These are phyloP conservation scores for Firmiana major DNA, from an alignment of 345 rosid genomes.

Conservation along the genomic window DNA sequence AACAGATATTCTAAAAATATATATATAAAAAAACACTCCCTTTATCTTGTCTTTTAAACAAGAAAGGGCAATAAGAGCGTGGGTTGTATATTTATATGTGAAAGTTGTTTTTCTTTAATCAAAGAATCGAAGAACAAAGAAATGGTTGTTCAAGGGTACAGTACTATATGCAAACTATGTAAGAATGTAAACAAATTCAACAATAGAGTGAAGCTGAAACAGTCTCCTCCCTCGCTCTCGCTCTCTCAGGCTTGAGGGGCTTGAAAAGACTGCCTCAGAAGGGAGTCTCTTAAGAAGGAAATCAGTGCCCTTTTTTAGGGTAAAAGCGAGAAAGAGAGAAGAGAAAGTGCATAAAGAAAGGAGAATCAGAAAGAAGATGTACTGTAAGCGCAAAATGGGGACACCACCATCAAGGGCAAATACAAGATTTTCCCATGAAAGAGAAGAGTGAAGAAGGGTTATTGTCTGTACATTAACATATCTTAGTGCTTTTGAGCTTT, in stretches of 20 bases:
- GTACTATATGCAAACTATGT: not conserved
- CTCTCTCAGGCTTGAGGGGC: conserved; percentile 23
- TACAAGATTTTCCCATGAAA: conserved; percentile 13
- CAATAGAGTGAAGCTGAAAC: conserved; percentile 6
- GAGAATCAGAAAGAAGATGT: not conserved
- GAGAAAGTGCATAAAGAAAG: not conserved
- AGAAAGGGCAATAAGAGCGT: not conserved
- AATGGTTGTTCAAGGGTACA: conserved; percentile 1
- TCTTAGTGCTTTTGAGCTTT: not conserved
- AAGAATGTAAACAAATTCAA: conserved; percentile 16
- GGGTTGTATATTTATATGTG: conserved; percentile 1
- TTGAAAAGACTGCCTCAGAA: conserved; percentile 31
- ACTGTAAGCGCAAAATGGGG: conserved; percentile 3
- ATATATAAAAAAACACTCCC: not conserved
- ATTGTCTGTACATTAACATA: conserved; percentile 2
- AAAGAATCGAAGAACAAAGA: conserved; percentile 34
- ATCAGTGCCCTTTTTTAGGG: conserved; percentile 43
- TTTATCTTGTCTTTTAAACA: conserved; percentile 8
- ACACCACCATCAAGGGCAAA: conserved; percentile 15
- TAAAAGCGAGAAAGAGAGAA: conserved; percentile 18
- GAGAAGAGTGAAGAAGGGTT: not conserved
- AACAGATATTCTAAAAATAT: not conserved
- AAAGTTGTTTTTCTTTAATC: conserved; percentile 8
- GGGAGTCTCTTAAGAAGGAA: conserved; percentile 44
- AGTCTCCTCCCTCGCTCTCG: not conserved